Conservation (phyloP, 1,139 yeast genomes). For the Geotrichum reessii region DNA sequence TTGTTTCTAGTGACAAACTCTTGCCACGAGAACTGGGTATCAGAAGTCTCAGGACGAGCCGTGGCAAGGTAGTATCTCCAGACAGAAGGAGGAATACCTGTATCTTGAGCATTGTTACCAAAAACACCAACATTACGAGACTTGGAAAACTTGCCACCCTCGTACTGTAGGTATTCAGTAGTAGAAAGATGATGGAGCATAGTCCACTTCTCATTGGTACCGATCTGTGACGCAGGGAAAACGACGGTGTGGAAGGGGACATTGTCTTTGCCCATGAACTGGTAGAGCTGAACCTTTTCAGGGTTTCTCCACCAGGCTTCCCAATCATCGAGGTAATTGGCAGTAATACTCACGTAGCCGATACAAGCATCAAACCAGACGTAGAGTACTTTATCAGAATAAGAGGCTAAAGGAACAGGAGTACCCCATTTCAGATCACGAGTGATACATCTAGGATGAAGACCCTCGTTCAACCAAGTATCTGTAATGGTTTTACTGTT, state of each 20-base stretch:
- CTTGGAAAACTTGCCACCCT: slow-evolving; percentile 95
- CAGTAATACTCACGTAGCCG: slow-evolving; percentile 94
- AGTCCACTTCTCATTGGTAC: slow-evolving; percentile 87
- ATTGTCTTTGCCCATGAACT: slow-evolving; percentile 98
- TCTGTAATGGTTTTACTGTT: slow-evolving; percentile 83
- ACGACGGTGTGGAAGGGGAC: slow-evolving; percentile 98
- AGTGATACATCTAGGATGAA: slow-evolving; percentile 91
- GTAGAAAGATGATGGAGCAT: slow-evolving; percentile 85
- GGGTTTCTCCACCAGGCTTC: slow-evolving; percentile 93
- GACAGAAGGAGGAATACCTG: slow-evolving; percentile 84
- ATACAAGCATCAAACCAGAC: slow-evolving; percentile 99
- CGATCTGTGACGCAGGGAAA: slow-evolving; percentile 88
- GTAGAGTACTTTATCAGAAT: slow-evolving; percentile 81
- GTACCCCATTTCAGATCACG: slow-evolving; percentile 98
- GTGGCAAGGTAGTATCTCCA: slow-evolving; percentile 96
- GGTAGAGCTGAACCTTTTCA: slow-evolving; percentile 76
- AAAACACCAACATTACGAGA: slow-evolving; percentile 96
- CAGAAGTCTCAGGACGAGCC: slow-evolving; percentile 91
- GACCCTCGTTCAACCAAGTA: slow-evolving; percentile 91
- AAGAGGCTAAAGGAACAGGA: slow-evolving; percentile 80
- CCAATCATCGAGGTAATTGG: slow-evolving; percentile 79
- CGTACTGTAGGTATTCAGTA: slow-evolving; percentile 94
- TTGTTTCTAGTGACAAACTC: slow-evolving; percentile 93
- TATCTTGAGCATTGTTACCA: slow-evolving; percentile 94
- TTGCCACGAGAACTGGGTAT: slow-evolving; percentile 94